Base-by-base conservation (phyloP, 2,329 filamentous ascomycete species). In the Diaporthe humulicola region DNA sequence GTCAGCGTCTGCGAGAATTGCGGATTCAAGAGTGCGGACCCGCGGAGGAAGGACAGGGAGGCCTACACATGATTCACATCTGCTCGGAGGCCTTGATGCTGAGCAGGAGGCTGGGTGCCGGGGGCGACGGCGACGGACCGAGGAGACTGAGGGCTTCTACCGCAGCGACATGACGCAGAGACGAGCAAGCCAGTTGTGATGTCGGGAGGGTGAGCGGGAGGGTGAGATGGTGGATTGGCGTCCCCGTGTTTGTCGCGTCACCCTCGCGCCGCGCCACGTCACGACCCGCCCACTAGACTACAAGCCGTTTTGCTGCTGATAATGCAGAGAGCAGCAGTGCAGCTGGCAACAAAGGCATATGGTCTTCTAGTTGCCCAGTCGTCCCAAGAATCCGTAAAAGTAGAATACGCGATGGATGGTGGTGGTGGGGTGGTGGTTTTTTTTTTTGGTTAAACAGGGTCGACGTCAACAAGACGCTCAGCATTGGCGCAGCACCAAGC, bases 241-340 rank as follows among this genome's bases (percentile, higher is more conserved):
- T 12, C 12, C 58, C 58, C 8, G 38, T 52, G 15, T 28, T 28
- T 15, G 64, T 54, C 30, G 45, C 64, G 64, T 52, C 64, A 40
- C 56, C 17, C 7, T 22, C 61, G 61, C 61, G 61, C 22, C 22
- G 25, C 22, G 64, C 64, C 64, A 67, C 64, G 64, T 69, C 64
- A 54, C 64, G 8, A 52, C n/a, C 48, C 28, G 45, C 22, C 45
- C 22, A n/a, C n/a, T 40, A 67, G 22, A 28, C 17, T 4, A 61
- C n/a, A 30, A 38, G 8, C 15, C 25, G 25, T 17, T 64, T 5
- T 66, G 61, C 42, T 50, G 30, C 7, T 15, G 10, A 45, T 17
- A 36, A 45, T 17, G 17, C n/a, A 33, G 28, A 50, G 19, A 2
- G 28, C 60, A 2, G 28, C 60, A 48, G 42, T 36, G 33, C 33